A percentile compares a stretch with the other conserved stretches of the same genome.
These are phyloP conservation scores for Macrocybe gigantea DNA, from an alignment of 768 basidiomycete species.

Conservation along the genomic window DNA sequence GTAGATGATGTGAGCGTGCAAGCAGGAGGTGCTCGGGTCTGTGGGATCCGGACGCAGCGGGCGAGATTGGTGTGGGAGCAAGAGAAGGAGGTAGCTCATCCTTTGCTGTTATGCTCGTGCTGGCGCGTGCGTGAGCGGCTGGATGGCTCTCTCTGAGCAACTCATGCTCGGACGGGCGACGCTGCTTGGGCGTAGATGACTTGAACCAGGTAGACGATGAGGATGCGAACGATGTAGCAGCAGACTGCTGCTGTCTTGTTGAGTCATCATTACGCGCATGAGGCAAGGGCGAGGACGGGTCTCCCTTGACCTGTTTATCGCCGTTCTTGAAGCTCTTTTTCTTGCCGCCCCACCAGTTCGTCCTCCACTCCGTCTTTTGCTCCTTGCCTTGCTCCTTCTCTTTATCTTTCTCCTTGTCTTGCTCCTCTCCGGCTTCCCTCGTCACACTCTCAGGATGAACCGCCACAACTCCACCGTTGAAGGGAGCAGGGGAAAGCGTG, in stretches of 20 bases:
- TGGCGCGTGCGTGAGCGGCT: no score
- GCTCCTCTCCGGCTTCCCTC: slow-evolving; percentile 2
- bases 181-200: no score
- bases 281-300: not conserved
- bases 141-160: no score
- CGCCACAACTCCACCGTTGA: slow-evolving; percentile 3
- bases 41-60: not conserved
- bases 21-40: not conserved
- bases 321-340: not conserved
- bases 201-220: not conserved
- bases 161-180: no score
- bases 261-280: not conserved
- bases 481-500: not conserved
- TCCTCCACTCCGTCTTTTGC: not conserved
- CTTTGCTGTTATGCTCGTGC: no score
- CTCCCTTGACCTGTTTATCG: not conserved
- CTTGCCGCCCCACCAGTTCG: not conserved
- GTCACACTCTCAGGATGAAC: slow-evolving; percentile 6
- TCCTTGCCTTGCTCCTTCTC: slow-evolving; percentile 5
- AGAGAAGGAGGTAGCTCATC: slow-evolving; percentile 6
- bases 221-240: slow-evolving; percentile 2
- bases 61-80: slow-evolving; percentile 7
- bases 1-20: not conserved
- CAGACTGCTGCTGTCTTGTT: slow-evolving; percentile 5
- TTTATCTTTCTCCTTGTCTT: slow-evolving; percentile 4